Conservation (phyloP, 306 rosid species). For the Castanea sativa region DNA sequence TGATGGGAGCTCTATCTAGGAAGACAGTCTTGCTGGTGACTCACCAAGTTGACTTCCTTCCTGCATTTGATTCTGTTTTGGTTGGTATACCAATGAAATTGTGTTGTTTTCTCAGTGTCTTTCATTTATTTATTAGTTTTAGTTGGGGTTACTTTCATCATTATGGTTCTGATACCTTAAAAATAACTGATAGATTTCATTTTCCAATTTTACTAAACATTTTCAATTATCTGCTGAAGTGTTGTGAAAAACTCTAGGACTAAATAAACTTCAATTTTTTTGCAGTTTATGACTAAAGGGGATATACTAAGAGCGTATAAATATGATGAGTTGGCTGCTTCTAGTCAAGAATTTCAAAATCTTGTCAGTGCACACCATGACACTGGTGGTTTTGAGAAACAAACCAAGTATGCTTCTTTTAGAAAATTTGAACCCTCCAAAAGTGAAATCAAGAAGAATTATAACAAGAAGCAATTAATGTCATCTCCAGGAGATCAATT, state of each 20-base stretch:
- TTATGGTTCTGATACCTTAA: background rate
- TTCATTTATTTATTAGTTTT: too few relatives aligned
- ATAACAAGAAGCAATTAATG: background rate
- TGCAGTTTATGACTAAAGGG: slow-evolving; percentile 57
- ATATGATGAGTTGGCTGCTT: slow-evolving; percentile 33
- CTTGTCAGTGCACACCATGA: slow-evolving; percentile 57
- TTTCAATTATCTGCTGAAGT: background rate
- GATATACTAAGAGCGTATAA: slow-evolving; percentile 36
- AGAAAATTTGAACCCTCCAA: background rate
- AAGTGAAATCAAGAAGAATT: slow-evolving; percentile 23
- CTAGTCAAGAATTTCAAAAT: slow-evolving; percentile 50
- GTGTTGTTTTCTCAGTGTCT: background rate
- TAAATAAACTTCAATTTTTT: background rate
- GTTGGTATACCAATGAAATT: background rate
- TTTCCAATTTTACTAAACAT: background rate
- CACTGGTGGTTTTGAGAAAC: slow-evolving; percentile 33
- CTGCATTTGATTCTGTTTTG: too few relatives aligned
- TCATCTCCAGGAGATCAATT: slow-evolving; percentile 32
- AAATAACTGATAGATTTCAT: background rate
- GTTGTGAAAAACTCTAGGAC: background rate
- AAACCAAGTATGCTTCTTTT: background rate
- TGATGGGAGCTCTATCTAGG: too few relatives aligned
- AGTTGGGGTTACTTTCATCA: too few relatives aligned
- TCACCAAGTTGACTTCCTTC: too few relatives aligned
- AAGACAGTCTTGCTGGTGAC: too few relatives aligned